Base-by-base conservation (phyloP, 208 protist genomes). In the Leishmania martiniquensis region DNA sequence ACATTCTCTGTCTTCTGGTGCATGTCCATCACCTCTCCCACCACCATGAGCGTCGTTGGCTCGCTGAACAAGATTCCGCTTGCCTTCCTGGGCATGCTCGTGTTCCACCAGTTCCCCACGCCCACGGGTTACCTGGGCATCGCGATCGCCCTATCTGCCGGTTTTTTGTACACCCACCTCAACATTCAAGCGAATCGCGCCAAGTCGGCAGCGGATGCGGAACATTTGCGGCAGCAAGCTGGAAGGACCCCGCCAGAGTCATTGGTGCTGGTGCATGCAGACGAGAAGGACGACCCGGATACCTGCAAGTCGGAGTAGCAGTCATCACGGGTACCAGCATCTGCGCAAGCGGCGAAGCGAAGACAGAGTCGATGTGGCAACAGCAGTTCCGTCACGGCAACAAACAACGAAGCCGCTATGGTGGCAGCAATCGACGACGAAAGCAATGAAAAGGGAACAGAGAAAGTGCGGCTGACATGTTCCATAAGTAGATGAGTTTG, bases 1-100 rank as follows among this genome's bases (percentile, higher is more conserved):
- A 95, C 90, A 13, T 95, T 97, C 72, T 82, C 85, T n/a, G 89
- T 94, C 9, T 96, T 98, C 75, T 97, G 91, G 89, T 97, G 93
- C 81, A 94, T 98, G 89, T 76, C 88, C 25, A 75, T 92, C 52
- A 97, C 93, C n/a, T 95, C 93, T 9, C 95, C 95, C 1, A 98
- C 93, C n/a, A 97, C 93, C 2, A 94, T 95, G 82, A 97, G 91
- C 76, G 93, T 98, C 34, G 75, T 93, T 49, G 95, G 95, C 37
- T 85, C 92, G 12, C 83, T 97, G 29, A 96, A 97, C 72, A 97
- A 97, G 74, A 85, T 96, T 15, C 95, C 95, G 10, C 70, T 95
- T n/a, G 78, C 90, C 32, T 84, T 98, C 60, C 59, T 96, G 20
- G 93, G 95, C 65, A 96, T 97, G 77, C 29, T 97, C 39, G 74